A percentile compares a stretch with the other conserved stretches of the same genome.
phyloP scores from a whole-genome alignment of 2,329 filamentous ascomycete genomes.

The Aschersonia sp. region DNA sequence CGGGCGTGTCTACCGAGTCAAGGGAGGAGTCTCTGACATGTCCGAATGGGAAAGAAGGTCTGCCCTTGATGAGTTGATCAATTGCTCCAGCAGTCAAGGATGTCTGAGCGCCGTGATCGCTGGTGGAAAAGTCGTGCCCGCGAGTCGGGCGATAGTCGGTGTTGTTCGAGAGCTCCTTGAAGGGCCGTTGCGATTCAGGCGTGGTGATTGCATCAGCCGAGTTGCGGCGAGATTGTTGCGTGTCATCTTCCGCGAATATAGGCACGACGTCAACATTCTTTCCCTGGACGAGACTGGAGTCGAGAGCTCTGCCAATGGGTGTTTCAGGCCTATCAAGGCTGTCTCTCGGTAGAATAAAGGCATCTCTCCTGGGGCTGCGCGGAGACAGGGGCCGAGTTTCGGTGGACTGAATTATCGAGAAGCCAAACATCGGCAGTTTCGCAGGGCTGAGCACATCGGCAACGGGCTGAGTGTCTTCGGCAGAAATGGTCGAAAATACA shows the following conservation, averaged over 20 bases:
- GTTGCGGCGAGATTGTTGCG: constrained; percentile 35
- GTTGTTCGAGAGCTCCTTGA: constrained; percentile 51
- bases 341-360: constrained; percentile 40
- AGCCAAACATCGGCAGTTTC: constrained; percentile 19
- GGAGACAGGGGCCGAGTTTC: constrained; percentile 31
- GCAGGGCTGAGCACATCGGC: constrained; percentile 9
- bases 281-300: constrained; percentile 29
- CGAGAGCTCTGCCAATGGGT: constrained; percentile 24
- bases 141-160: constrained; percentile 23
- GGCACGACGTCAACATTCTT: constrained; percentile 25
- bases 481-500: constrained; percentile 10
- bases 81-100: constrained; percentile 70
- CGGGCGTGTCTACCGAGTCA: constrained; percentile 18
- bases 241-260: constrained; percentile 51
- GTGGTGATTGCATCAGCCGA: constrained; percentile 26
- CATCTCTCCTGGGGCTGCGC: constrained; percentile 38
- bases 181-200: constrained; percentile 40
- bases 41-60: constrained; percentile 8
- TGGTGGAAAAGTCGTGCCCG: constrained; percentile 28
- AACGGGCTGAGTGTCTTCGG: constrained; percentile 22
- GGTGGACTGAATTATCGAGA: constrained; percentile 30
- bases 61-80: constrained; percentile 53
- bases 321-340: constrained; percentile 21
- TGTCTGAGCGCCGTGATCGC: constrained; percentile 70
- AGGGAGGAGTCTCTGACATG: constrained; percentile 23